Base-by-base conservation (phyloP, 2,329 filamentous ascomycete genomes). In the Fusarium nodosum region DNA sequence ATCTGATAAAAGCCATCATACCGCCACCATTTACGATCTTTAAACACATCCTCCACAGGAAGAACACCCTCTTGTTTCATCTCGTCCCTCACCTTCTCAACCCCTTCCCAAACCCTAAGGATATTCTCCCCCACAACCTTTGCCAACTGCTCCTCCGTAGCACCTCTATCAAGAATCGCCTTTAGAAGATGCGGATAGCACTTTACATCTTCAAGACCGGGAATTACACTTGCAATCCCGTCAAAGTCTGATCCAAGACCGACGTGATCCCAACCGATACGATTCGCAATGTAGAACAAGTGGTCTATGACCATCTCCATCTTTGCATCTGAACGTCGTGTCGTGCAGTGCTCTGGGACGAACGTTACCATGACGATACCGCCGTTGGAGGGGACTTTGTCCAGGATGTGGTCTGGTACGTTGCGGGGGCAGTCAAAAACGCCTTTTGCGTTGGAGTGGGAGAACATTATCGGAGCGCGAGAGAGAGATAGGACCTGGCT, bases 1-100 rank as follows among this genome's bases (percentile, higher is more conserved):
- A 62, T 62, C 20, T 62, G 60, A 31, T 62, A 62, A 22, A 55
- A 62, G 1, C 57, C 57, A 55, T 62, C 60, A 22, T 62, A 62
- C 2, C 60, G 28, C 57, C 60, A 62, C 60, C 60, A 62, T 7
- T 62, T 62, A 1, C 60, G 6, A 28, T 62, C 60, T 4, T 62
- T 46, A 1, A 61, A 62, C 0, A 62, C 57, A 22, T 62, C 60
- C 13, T 62, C 57, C 0, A 62, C 34, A 1, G 60, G 60, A 10
- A 62, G 31, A 0, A 62, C 16, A 2, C 47, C 41, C 0, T 62
- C 60, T 0, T 3, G 3, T 3, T 55, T 62, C 47, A 62, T 62
- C 2, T 46, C 7, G 7, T 62, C 57, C 1, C 60, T 31, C 0
- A 26, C 22, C 3, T 42, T 11, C 20, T 63, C 60, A 7, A 63